A percentile compares a stretch with the other conserved stretches of the same genome.
phyloP scores from a whole-genome alignment of 345 rosid species.

The Abelmoschus esculentus region DNA sequence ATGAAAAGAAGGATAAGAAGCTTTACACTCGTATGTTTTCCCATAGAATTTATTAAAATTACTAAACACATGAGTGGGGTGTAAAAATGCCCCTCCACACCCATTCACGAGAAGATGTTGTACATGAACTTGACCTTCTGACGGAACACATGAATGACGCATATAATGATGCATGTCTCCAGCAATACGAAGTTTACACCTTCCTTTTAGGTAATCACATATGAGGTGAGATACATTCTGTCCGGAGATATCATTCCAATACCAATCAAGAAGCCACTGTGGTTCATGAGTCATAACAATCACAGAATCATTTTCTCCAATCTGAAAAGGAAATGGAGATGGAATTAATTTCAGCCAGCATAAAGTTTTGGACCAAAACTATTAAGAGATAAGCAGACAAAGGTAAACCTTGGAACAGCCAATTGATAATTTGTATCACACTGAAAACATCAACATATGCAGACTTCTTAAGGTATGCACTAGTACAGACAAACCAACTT shows the following conservation, averaged over 20 bases:
- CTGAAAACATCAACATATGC: neutral
- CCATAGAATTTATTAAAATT: slow-evolving; percentile 58
- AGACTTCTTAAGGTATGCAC: neutral
- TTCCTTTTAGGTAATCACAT: slow-evolving; percentile 71
- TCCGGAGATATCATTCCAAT: slow-evolving; percentile 71
- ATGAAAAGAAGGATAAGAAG: slow-evolving; percentile 87
- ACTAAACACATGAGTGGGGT: slow-evolving; percentile 93
- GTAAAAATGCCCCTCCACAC: slow-evolving; percentile 97
- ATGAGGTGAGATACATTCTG: slow-evolving; percentile 76
- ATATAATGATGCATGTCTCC: slow-evolving; percentile 98
- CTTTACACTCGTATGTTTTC: slow-evolving; percentile 62
- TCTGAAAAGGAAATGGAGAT: slow-evolving; percentile 27
- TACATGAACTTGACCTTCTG: slow-evolving; percentile 64
- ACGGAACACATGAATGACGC: slow-evolving; percentile 82
- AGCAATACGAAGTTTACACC: slow-evolving; percentile 89
- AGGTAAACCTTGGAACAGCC: neutral
- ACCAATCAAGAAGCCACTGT: slow-evolving; percentile 97
- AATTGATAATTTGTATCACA: no score
- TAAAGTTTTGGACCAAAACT: neutral
- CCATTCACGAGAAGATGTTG: slow-evolving; percentile 95
- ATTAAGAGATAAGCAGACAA: neutral
- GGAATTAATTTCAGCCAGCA: neutral
- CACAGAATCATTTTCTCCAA: slow-evolving; percentile 66
- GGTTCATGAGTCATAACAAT: slow-evolving; percentile 94
- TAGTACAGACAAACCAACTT: no score